Evolutionary conservation across 2,329 filamentous ascomycete genomes (phyloP).

Genomic region (Chaetomium sp.): DNA sequence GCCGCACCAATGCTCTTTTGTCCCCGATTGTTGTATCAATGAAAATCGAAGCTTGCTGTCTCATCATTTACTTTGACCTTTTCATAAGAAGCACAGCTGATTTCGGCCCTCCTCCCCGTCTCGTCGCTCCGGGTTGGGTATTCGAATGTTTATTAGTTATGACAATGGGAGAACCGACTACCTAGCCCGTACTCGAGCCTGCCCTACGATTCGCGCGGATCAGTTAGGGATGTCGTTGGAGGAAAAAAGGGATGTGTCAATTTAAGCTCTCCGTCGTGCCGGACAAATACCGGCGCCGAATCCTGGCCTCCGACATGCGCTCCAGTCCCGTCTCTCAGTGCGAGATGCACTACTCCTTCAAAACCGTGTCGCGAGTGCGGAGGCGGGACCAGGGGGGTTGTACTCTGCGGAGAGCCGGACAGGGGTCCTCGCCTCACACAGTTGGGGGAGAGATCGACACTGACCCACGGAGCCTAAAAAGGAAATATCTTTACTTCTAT

Average conservation of each 20-base stretch:
- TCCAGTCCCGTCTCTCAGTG: neutral
- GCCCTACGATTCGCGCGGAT: neutral
- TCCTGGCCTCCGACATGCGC: neutral
- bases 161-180: too few species aligned
- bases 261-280: neutral
- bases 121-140: neutral
- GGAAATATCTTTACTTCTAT: neutral
- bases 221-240: neutral
- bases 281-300: neutral
- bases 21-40: too few species aligned
- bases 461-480: neutral
- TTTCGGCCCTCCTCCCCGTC: neutral
- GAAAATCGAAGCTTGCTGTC: too few species aligned
- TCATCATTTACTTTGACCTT: too few species aligned
- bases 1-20: too few species aligned
- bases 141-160: too few species aligned
- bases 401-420: neutral
- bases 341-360: neutral
- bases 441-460: neutral
- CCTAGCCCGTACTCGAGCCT: neutral
- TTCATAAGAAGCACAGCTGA: neutral
- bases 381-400: neutral
- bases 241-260: too few species aligned
- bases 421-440: neutral
- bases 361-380: neutral